These are phyloP conservation scores for Eutrema heterophyllum DNA, from an alignment of 345 rosid species.

Conservation along the genomic window DNA sequence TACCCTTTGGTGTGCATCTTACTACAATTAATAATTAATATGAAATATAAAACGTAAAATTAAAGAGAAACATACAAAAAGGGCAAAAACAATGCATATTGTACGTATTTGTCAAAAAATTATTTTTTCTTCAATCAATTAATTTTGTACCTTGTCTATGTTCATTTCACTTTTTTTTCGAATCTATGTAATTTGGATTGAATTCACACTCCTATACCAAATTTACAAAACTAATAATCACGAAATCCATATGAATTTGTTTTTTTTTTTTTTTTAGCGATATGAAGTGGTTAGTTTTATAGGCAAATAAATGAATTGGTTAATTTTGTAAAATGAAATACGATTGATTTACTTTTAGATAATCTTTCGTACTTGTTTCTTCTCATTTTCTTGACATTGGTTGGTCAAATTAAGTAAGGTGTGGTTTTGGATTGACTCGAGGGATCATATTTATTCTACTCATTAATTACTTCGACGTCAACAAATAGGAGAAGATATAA, in stretches of 20 bases:
- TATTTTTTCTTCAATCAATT: neutral
- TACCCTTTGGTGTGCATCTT: slow-evolving; percentile 16
- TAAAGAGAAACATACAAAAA: neutral
- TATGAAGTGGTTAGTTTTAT: neutral
- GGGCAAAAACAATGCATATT: slow-evolving; percentile 15
- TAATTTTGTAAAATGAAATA: slow-evolving; percentile 36
- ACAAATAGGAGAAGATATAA: neutral
- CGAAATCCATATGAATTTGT: neutral
- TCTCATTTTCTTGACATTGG: slow-evolving; percentile 7
- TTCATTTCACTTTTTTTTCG: neutral
- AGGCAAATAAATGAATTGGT: neutral
- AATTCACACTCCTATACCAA: neutral
- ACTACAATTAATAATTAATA: neutral
- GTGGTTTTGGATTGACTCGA: slow-evolving; percentile 63
- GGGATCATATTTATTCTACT: slow-evolving; percentile 24
- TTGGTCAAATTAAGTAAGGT: slow-evolving; percentile 2
- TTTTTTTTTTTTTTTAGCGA: neutral
- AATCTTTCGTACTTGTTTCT: slow-evolving; percentile 28
- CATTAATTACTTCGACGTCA: slow-evolving; percentile 10
- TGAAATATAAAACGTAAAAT: neutral
- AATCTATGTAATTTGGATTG: neutral
- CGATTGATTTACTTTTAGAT: neutral
- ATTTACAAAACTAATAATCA: neutral
- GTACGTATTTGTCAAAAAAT: neutral
- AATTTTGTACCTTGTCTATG: neutral